Evolutionary conservation across 306 rosid genomes (phyloP).

Genomic region (Casuarina cunninghamiana): DNA sequence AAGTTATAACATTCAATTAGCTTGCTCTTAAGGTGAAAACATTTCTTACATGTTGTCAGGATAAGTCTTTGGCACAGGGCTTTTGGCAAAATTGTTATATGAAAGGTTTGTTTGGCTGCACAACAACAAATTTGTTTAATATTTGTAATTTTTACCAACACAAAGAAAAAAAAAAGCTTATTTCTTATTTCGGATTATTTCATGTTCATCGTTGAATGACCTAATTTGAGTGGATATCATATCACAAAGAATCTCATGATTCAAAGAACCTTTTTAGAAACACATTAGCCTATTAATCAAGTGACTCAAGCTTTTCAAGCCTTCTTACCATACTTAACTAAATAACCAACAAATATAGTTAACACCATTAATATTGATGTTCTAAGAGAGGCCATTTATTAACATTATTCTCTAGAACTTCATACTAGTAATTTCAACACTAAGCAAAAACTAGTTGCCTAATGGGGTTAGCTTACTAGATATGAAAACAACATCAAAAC

Average conservation of each 20-base stretch:
- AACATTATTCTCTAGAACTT: background rate
- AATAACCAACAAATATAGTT: background rate
- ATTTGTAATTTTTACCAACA: no score
- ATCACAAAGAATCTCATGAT: background rate
- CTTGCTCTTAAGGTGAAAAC: background rate
- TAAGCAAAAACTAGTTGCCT: background rate
- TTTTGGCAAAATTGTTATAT: constrained; percentile 27
- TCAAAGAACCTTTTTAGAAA: background rate
- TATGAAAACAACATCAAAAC: background rate
- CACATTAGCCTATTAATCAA: background rate
- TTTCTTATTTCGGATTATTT: background rate
- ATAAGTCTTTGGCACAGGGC: background rate
- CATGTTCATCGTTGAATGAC: background rate
- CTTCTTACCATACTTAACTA: background rate
- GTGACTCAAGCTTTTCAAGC: background rate
- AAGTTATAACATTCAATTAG: background rate
- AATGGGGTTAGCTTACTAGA: background rate
- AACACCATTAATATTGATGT: background rate
- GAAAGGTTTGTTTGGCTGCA: constrained; percentile 27
- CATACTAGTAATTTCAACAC: background rate
- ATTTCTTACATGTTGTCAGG: constrained; percentile 17
- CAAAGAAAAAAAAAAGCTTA: no score
- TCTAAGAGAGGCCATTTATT: background rate
- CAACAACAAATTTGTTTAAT: background rate
- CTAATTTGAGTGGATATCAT: background rate